Evolutionary conservation across 2,329 filamentous ascomycete species (phyloP), one percentile per base, ranked within the genome.

Genomic region (Cytospora paraplurivora): DNA sequence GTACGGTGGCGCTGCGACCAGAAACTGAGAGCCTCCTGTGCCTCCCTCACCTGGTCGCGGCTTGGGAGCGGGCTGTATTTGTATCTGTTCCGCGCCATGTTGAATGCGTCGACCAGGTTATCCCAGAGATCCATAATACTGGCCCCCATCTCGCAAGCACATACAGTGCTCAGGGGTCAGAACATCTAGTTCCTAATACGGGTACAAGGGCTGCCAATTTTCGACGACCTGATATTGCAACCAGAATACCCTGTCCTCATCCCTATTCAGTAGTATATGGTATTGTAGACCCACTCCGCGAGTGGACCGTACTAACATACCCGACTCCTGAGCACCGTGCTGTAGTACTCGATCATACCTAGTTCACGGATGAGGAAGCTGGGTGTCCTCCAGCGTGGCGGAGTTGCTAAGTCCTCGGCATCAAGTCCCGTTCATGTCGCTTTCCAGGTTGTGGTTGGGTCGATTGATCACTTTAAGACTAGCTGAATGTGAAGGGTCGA

Each of bases 1-100:
- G 61, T 56, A 44, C 67, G 67, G 54, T 66, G 66, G 34, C 63
- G 62, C n/a, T 66, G 64, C 17, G 69, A 62, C 63, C 66, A 64
- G 41, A 65, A 67, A 47, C 69, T 66, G 55, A 68, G 63, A 15
- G 64, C 62, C 60, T 64, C 51, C 4, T 61, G 51, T n/a, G 64
- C 55, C 56, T 67, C 62, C 52, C 32, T 60, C 27, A 64, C 68
- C 2, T 62, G 68, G 41, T 65, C 59, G 37, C 63, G 59, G 38
- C 37, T 51, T n/a, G 53, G 56, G 52, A 67, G 59, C 11, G 72
- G 67, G 59, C 68, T 72, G 64, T 76, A 76, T 61, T 68, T 70
- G 67, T 75, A 69, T 35, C 63, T 66, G 4, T 68, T 62, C 7
- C 67, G 62, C 44, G 66, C 59, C 56, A 71, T 51, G 67, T 33